A percentile compares a stretch with the other conserved stretches of the same genome.
These are phyloP conservation scores for Eustoma russellianum DNA, from an alignment of 257 asterid species.

Conservation along the genomic window DNA sequence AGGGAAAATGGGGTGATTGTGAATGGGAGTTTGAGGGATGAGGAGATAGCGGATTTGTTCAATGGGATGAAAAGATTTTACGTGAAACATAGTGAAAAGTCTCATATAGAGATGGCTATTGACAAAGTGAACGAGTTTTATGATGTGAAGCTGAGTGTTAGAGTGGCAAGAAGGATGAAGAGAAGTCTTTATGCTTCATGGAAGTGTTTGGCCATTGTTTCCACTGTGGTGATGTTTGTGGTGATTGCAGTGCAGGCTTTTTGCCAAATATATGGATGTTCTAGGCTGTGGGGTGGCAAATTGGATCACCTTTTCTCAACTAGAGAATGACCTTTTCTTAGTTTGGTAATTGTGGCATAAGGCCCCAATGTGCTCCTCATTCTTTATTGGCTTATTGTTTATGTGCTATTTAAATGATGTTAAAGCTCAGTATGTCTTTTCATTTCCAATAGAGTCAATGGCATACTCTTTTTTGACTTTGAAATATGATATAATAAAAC, in stretches of 20 bases:
- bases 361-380: no score
- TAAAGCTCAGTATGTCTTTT: no score
- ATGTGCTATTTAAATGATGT: no score
- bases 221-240: slow-evolving; percentile 15
- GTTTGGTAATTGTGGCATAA: no score
- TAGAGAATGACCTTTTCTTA: no score
- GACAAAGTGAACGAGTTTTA: slow-evolving; percentile 25
- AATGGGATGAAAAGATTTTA: slow-evolving; percentile 28
- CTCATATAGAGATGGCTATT: slow-evolving; percentile 26
- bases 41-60: slow-evolving; percentile 28
- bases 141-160: slow-evolving; percentile 13
- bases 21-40: slow-evolving; percentile 20
- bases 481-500: no score
- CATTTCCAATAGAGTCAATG: no score
- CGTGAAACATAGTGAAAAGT: slow-evolving; percentile 5
- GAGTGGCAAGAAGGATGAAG: slow-evolving; percentile 11
- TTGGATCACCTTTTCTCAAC: no score
- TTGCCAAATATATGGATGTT: slow-evolving; percentile 24
- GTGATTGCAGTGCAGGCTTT: slow-evolving; percentile 28
- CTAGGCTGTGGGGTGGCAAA: no score
- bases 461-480: no score
- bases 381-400: no score
- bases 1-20: slow-evolving; percentile 21
- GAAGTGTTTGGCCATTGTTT: slow-evolving; percentile 13
- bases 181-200: slow-evolving; percentile 13